These are phyloP conservation scores for Monosporascus cannonballus DNA, from an alignment of 2,329 filamentous ascomycete genomes.

Conservation along the genomic window DNA sequence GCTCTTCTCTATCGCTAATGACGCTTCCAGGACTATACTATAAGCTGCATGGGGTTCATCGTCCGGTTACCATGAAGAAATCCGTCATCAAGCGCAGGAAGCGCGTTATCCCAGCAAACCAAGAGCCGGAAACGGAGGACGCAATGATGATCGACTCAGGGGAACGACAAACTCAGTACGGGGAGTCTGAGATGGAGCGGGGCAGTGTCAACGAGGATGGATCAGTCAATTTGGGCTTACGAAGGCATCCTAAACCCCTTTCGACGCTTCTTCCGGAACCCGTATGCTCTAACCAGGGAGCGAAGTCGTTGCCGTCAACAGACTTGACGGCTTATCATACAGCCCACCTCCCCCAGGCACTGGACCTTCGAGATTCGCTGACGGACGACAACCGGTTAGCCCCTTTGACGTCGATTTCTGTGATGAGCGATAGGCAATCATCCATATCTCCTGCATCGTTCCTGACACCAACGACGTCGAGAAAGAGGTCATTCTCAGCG, in stretches of 20 bases:
- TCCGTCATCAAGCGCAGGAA: constrained; percentile 94
- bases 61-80: constrained; percentile 98
- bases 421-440: constrained; percentile 43
- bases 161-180: constrained; percentile 33
- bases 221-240: constrained; percentile 56
- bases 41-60: constrained; percentile 89
- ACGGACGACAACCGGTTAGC: constrained; percentile 54
- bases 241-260: constrained; percentile 40
- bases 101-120: constrained; percentile 77
- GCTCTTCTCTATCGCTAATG: constrained; percentile 18
- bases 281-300: constrained; percentile 36
- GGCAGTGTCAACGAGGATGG: constrained; percentile 58
- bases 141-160: constrained; percentile 41
- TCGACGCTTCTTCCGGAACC: constrained; percentile 42
- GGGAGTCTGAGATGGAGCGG: constrained; percentile 38
- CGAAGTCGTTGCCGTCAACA: constrained; percentile 36
- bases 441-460: constrained; percentile 57
- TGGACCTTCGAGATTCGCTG: constrained; percentile 36
- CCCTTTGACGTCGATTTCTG: constrained; percentile 43
- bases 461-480: constrained; percentile 40
- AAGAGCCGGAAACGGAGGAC: constrained; percentile 36
- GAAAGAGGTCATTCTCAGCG: constrained; percentile 64
- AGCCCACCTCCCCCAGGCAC: constrained; percentile 31
- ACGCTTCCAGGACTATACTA: constrained; percentile 72
- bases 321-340: constrained; percentile 49